Evolutionary conservation across 2,329 filamentous ascomycete species (phyloP), one percentile per base, ranked within the genome.

Genomic region (Myrmaecium sp.): DNA sequence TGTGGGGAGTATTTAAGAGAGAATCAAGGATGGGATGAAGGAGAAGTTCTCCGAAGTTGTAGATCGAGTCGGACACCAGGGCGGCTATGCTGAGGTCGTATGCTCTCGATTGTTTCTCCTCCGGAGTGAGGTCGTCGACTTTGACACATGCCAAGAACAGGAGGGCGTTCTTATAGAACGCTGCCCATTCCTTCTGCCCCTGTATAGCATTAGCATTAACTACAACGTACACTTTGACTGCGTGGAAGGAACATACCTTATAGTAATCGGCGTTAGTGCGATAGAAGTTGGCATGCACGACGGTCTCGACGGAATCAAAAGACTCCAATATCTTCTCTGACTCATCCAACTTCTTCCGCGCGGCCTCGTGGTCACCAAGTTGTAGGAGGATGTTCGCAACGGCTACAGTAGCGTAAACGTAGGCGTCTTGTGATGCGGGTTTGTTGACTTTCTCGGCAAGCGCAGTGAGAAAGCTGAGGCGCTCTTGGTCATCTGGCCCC

Each of bases 41-140:
- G 17, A 98, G 71, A n/a, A 98, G 74, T 62, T 98, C 89, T 52
- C 89, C 89, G 43, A 98, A 98, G 63, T 98, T 98, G 70, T 98
- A 95, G 59, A 95, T 98, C 43, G 73, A 81, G 45, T 86, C 80
- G 26, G 84, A 94, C 20, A 94, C 79, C 6, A 98, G 67, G 6
- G 89, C 89, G 15, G 89, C 83, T 28, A 95, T 75, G 46, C 79
- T 79, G 35, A 98, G 74, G 51, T 94, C 83, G 57, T 93, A 92
- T 23, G 89, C 89, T 41, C 86, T 74, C 32, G 67, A 68, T 50
- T 75, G 74, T 42, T 80, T 76, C 52, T 98, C 84, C 29, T 67
- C 62, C 28, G 71, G 59, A 22, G 74, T 65, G 31, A 98, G 64
- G 29, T 77, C 67, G 32, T 72, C 64, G 36, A 94, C 59, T 43